Evolutionary conservation across 768 basidiomycete genomes (phyloP).

Genomic region (Dictyophora rubrovolvata): DNA sequence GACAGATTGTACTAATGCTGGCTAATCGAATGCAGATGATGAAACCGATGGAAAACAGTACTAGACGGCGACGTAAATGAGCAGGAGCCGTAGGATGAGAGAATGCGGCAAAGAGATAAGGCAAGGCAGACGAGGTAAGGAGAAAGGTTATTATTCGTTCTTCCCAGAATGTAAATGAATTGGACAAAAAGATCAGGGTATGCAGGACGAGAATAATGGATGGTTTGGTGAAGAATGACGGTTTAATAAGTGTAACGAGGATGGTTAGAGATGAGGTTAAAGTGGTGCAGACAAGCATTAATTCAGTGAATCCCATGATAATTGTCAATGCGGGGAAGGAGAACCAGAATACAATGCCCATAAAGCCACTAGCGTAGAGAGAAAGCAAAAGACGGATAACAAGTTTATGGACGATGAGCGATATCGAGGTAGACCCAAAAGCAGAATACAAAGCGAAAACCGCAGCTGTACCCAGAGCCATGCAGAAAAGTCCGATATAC

Average conservation of each 20-base stretch:
- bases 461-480: constrained; percentile 46
- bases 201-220: constrained; percentile 57
- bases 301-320: neutral
- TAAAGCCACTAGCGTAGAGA: neutral
- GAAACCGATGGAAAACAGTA: constrained; percentile 60
- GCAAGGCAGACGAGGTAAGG: constrained; percentile 51
- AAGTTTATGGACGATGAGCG: constrained; percentile 9
- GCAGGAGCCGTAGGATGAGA: constrained; percentile 45
- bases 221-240: constrained; percentile 1
- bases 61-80: constrained; percentile 63
- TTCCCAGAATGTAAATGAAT: constrained; percentile 98
- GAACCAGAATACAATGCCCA: neutral
- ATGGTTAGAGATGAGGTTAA: constrained; percentile 38
- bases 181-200: constrained; percentile 71
- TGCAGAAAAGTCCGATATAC: constrained; percentile 54
- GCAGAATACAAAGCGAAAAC: constrained; percentile 45
- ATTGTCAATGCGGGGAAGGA: neutral
- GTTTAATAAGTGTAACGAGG: constrained; percentile 27
- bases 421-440: constrained; percentile 27
- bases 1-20: constrained; percentile 74
- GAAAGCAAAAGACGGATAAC: neutral
- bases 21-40: constrained; percentile 65
- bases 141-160: constrained; percentile 75
- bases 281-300: constrained; percentile 26
- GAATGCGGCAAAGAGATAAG: constrained; percentile 50